phyloP scores from a whole-genome alignment of 2,329 filamentous ascomycete species.

The Fusarium chaquense region DNA sequence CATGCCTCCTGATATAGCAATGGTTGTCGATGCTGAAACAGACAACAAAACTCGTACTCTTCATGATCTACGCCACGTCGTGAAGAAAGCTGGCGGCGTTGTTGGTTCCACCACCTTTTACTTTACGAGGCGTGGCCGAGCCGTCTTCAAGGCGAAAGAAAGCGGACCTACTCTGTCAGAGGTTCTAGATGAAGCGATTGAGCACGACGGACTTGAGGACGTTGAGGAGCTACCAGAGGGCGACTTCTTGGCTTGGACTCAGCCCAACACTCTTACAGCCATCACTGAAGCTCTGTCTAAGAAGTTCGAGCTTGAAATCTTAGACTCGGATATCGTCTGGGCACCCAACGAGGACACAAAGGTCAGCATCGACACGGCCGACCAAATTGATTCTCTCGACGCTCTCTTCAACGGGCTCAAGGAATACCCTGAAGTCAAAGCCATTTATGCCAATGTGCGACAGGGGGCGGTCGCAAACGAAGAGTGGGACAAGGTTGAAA shows the following conservation, averaged over 20 bases:
- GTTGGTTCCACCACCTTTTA: constrained; percentile 83
- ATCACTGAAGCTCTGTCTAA: constrained; percentile 65
- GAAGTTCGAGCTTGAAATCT: constrained; percentile 73
- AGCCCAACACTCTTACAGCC: constrained; percentile 51
- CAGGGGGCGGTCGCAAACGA: constrained; percentile 65
- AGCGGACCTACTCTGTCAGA: constrained; percentile 72
- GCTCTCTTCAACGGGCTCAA: constrained; percentile 70
- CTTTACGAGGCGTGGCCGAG: constrained; percentile 83
- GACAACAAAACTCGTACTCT: constrained; percentile 82
- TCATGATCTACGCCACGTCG: constrained; percentile 75
- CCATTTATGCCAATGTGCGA: constrained; percentile 78
- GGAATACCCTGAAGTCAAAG: constrained; percentile 80
- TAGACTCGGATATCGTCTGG: constrained; percentile 86
- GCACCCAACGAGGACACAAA: constrained; percentile 83
- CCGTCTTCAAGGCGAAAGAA: constrained; percentile 72
- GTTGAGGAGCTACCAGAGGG: constrained; percentile 76
- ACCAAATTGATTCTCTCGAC: constrained; percentile 67
- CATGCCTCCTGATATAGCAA: constrained; percentile 78
- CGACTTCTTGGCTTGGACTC: constrained; percentile 70
- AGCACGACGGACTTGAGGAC: constrained; percentile 81
- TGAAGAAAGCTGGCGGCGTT: constrained; percentile 79
- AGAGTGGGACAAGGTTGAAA: constrained; percentile 65
- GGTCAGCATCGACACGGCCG: constrained; percentile 69
- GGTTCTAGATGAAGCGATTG: constrained; percentile 83
- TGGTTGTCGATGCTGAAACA: constrained; percentile 87